phyloP scores from a whole-genome alignment of 1,284 basidiomycete genomes.

The Cutaneotrichosporon sp. region DNA sequence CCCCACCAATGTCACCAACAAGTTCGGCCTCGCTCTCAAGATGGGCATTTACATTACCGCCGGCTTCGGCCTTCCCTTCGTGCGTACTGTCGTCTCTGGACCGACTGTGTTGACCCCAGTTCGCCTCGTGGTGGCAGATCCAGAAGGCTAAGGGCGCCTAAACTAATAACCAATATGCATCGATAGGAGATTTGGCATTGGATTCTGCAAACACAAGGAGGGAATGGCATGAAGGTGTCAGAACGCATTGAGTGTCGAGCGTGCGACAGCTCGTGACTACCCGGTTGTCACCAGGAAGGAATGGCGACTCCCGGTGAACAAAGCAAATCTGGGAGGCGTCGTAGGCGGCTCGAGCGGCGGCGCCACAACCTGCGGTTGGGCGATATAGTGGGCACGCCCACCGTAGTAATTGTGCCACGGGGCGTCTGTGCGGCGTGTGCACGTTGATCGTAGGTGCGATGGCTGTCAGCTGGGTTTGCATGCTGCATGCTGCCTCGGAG shows the following conservation, averaged over 20 bases:
- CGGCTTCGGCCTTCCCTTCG: conserved; percentile 23
- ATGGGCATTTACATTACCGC: conserved; percentile 26
- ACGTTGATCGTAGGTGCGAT: not conserved
- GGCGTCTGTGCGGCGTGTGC: not conserved
- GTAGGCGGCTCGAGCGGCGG: not conserved
- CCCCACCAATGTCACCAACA: conserved; percentile 39
- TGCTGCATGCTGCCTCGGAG: not conserved
- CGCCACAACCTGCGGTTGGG: not conserved
- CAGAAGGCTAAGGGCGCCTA: conserved; percentile 4
- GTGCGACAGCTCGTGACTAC: not conserved
- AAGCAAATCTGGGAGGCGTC: not conserved
- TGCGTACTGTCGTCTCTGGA: conserved; percentile 1
- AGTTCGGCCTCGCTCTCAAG: conserved; percentile 36
- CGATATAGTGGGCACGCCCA: not conserved
- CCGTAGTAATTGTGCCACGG: no score
- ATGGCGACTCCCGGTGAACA: no score
- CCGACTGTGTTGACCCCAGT: conserved; percentile 1
- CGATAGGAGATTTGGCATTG: not conserved
- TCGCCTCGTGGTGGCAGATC: conserved; percentile 1
- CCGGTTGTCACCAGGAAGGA: conserved; percentile 1
- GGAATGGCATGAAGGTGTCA: not conserved
- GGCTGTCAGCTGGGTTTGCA: not conserved
- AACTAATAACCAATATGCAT: not conserved
- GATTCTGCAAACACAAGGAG: not conserved
- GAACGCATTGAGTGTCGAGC: not conserved